Conservation (phyloP, 352 stramenopile genomes). For the Globisporangium barbulae region DNA sequence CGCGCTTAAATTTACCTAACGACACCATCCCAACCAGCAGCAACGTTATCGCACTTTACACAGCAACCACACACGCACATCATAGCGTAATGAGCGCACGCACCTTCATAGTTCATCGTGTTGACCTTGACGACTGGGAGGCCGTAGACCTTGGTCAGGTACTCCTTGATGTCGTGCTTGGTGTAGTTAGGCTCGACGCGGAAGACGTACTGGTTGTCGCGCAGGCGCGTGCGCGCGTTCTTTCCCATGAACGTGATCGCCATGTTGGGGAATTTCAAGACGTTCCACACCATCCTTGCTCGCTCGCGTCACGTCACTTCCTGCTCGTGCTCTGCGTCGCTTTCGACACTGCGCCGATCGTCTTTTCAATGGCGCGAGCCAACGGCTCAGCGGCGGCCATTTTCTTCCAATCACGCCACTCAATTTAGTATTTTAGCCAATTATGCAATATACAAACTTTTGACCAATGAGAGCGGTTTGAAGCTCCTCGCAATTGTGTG, state of each 20-base stretch:
- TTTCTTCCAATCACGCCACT: conserved; percentile 20
- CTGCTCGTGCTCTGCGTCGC: background rate
- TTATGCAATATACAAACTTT: conserved; percentile 5
- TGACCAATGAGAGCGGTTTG: conserved; percentile 19
- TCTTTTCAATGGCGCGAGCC: conserved; percentile 1
- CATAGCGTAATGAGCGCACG: conserved; percentile 23
- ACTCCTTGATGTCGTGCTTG: conserved; percentile 97
- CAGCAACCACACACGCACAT: conserved; percentile 9
- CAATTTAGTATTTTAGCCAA: conserved; percentile 18
- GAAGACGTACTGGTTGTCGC: conserved; percentile 90
- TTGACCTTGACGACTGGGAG: conserved; percentile 93
- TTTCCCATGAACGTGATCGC: conserved; percentile 85
- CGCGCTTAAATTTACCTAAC: conserved; percentile 88
- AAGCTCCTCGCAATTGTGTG: background rate
- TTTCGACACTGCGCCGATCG: background rate
- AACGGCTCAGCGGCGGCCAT: conserved; percentile 2
- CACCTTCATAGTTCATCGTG: conserved; percentile 94
- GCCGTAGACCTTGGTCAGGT: conserved; percentile 96
- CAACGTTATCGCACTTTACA: background rate
- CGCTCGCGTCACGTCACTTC: conserved; percentile 3
- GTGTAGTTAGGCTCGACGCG: conserved; percentile 94
- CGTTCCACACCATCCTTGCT: conserved; percentile 79
- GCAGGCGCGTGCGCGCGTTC: conserved; percentile 70
- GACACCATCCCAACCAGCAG: background rate
- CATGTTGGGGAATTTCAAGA: conserved; percentile 87